These are phyloP conservation scores for Lipomyces starkeyi DNA, from an alignment of 805 yeast genomes.

Conservation along the genomic window DNA sequence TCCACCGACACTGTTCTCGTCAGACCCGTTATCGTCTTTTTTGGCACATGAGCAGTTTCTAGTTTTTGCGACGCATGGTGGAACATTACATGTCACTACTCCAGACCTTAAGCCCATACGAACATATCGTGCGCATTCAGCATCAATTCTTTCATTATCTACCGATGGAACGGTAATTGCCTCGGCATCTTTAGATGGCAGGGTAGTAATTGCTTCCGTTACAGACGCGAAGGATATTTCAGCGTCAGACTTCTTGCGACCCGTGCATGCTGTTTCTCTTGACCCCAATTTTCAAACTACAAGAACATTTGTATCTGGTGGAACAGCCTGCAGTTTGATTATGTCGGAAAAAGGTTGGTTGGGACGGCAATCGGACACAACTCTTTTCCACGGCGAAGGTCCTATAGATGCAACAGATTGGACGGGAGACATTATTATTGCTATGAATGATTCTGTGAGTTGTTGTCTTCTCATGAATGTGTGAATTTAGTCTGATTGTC, in stretches of 20 bases:
- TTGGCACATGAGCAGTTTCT: conserved; percentile 63
- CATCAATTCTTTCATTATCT: conserved; percentile 76
- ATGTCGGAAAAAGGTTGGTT: conserved; percentile 84
- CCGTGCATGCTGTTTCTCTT: conserved; percentile 83
- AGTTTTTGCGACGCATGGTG: conserved; percentile 89
- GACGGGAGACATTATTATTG: conserved; percentile 68
- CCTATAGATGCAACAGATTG: conserved; percentile 73
- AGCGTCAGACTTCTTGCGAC: conserved; percentile 84
- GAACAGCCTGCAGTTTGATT: conserved; percentile 82
- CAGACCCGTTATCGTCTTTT: conserved; percentile 80
- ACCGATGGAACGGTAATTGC: conserved; percentile 79
- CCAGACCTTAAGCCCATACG: conserved; percentile 67
- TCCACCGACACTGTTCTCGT: conserved; percentile 71
- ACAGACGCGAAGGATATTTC: conserved; percentile 64
- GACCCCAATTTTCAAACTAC: conserved; percentile 69
- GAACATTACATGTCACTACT: conserved; percentile 70
- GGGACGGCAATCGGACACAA: conserved; percentile 74
- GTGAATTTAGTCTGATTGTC: neutral
- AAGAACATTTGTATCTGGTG: conserved; percentile 81
- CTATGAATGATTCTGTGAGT: conserved; percentile 87
- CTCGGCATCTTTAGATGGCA: conserved; percentile 93
- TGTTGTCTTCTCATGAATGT: neutral
- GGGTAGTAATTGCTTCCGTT: conserved; percentile 76
- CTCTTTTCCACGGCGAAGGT: conserved; percentile 64
- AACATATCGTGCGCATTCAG: conserved; percentile 81